Evolutionary conservation across 768 basidiomycete genomes (phyloP), one percentile per base, ranked within the genome.

Genomic region (Leccinum disarticulatum): DNA sequence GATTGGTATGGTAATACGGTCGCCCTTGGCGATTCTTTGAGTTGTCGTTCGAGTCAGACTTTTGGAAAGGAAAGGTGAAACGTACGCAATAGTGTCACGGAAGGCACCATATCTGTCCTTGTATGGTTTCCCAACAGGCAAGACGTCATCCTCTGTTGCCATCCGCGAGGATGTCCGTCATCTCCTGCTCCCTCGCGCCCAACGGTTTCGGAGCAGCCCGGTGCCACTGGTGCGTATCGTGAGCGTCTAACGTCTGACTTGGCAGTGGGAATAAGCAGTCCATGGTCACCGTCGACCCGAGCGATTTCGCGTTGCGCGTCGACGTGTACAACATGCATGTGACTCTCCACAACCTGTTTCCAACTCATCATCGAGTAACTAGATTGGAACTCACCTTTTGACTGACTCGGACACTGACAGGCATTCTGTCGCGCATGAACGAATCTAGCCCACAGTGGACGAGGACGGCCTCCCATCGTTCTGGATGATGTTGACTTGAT

Each of bases 311-410:
- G 25, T 79, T 78, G 48, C 91, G 85, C 1, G 88, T 87, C 3
- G 93, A 88, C 22, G 93, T 91, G 72, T 94, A 94, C 35, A 95
- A 78, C 2, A 25, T 25, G 25, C 92, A 94, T 95, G 91, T 94
- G 43, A 8, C 38, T 8, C 17, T 15, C 7, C 38, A 17, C 38
- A 14, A 4, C 27, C 27, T 28, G 27, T 28, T 28, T 28, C 4
- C 27, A 28, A 28, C 27, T 28, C 36, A 15, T 4, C 38, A 17
- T 38, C 36, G 36, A 15, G 15, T 4, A 38, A 38, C 36, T 59
- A 71, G 61, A 64, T 10, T 1, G 28, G 36, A 0, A 27, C 35
- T 52, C 56, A 87, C 91, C 85, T 95, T 95, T 74, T 90, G 84
- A 68, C 91, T 81, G 22, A 22, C 22, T 22, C 22, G 22, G 61